A percentile compares a stretch with the other conserved stretches of the same genome.
Evolutionary conservation across 2,329 filamentous ascomycete genomes (phyloP).

Genomic region (Aspergillus cejpii): DNA sequence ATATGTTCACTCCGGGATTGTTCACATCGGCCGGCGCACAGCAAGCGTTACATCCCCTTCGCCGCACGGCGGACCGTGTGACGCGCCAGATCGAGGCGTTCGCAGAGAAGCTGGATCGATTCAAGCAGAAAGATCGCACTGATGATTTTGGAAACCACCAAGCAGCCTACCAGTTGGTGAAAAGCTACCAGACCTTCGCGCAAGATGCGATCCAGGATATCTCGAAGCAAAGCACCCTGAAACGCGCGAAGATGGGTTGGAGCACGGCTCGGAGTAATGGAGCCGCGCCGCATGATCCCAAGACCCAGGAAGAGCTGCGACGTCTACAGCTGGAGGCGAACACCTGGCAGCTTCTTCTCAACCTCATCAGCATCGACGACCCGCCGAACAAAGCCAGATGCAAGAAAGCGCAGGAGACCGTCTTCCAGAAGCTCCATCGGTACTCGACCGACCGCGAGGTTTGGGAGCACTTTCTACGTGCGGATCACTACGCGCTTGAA

Average conservation of each 20-base stretch:
- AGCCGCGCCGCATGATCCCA: slow-evolving; percentile 16
- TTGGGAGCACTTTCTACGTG: slow-evolving; percentile 67
- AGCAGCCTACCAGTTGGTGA: slow-evolving; percentile 61
- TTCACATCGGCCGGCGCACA: slow-evolving; percentile 45
- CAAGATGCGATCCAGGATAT: slow-evolving; percentile 45
- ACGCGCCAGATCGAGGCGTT: slow-evolving; percentile 82
- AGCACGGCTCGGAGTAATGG: slow-evolving; percentile 19
- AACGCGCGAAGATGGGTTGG: slow-evolving; percentile 33
- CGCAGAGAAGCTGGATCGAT: slow-evolving; percentile 72
- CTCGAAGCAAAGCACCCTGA: slow-evolving; percentile 34
- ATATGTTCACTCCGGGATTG: slow-evolving; percentile 26
- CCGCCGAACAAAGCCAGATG: slow-evolving; percentile 39
- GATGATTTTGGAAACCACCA: slow-evolving; percentile 52
- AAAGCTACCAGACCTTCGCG: slow-evolving; percentile 56
- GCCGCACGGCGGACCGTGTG: slow-evolving; percentile 60
- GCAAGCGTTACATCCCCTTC: slow-evolving; percentile 53
- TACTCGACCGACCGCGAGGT: slow-evolving; percentile 57
- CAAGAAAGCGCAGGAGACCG: slow-evolving; percentile 36
- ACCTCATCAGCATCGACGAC: slow-evolving; percentile 66
- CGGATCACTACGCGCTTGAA: slow-evolving; percentile 68
- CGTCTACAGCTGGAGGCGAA: slow-evolving; percentile 76
- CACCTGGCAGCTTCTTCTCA: slow-evolving; percentile 79
- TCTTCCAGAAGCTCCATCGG: slow-evolving; percentile 42
- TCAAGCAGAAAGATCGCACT: slow-evolving; percentile 50
- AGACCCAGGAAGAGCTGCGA: slow-evolving; percentile 36